phyloP scores from a whole-genome alignment of 352 stramenopile species.

The Aphanomyces euteiches region DNA sequence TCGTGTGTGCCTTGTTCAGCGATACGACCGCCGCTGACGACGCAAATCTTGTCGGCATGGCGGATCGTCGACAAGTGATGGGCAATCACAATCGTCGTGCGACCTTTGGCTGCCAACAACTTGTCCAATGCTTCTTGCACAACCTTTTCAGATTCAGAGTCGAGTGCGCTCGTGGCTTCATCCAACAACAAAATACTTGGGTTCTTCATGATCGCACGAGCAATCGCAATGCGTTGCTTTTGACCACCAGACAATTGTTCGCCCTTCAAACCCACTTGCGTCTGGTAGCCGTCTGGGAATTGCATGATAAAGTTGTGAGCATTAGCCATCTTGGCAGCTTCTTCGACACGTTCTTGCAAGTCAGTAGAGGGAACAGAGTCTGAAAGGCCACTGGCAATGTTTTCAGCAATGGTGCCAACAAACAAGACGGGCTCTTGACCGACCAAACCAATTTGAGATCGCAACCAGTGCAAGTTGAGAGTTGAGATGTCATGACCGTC shows the following conservation, averaged over 20 bases:
- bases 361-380: neutral
- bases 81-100: slow-evolving; percentile 89
- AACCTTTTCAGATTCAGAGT: slow-evolving; percentile 74
- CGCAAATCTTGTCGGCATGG: slow-evolving; percentile 50
- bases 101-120: slow-evolving; percentile 46
- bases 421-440: slow-evolving; percentile 30
- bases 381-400: slow-evolving; percentile 30
- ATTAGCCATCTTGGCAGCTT: slow-evolving; percentile 40
- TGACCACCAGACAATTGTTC: slow-evolving; percentile 42
- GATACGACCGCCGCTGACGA: slow-evolving; percentile 30
- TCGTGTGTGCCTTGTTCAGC: slow-evolving; percentile 32
- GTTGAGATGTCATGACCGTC: slow-evolving; percentile 36
- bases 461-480: slow-evolving; percentile 45
- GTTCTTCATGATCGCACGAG: slow-evolving; percentile 43
- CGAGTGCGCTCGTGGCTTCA: slow-evolving; percentile 85
- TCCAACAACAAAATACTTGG: slow-evolving; percentile 43
- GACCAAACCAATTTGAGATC: slow-evolving; percentile 44
- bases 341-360: slow-evolving; percentile 26
- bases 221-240: slow-evolving; percentile 46
- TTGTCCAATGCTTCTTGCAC: slow-evolving; percentile 83
- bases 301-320: slow-evolving; percentile 41
- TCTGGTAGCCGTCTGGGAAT: slow-evolving; percentile 42
- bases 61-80: slow-evolving; percentile 72
- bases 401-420: slow-evolving; percentile 32
- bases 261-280: slow-evolving; percentile 39